Percentiles rank a stretch among this genome's conserved stretches.
phyloP scores from a whole-genome alignment of 805 yeast species.

The Saturnispora diversa region DNA sequence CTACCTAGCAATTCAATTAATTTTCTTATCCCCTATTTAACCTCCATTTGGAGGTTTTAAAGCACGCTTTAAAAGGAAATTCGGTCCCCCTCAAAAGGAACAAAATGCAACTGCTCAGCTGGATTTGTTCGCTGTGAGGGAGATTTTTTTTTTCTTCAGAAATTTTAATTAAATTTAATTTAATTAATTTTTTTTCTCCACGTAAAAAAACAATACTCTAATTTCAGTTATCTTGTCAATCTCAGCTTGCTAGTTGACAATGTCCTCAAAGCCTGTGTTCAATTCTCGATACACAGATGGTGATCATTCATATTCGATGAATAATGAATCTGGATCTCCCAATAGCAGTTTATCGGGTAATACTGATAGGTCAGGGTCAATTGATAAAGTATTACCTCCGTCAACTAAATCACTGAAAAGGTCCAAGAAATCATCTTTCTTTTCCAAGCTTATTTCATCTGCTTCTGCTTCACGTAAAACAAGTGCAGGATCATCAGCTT shows the following conservation, averaged over 20 bases:
- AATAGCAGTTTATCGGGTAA: too few species aligned
- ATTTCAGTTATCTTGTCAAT: neutral
- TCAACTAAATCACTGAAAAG: neutral
- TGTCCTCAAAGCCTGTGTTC: conserved; percentile 3
- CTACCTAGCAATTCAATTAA: too few species aligned
- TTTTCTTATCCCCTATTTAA: too few species aligned
- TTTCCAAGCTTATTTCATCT: conserved; percentile 9
- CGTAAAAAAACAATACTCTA: too few species aligned
- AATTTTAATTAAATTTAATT: too few species aligned
- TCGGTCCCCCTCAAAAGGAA: too few species aligned
- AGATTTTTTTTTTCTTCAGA: too few species aligned
- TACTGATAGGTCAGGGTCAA: conserved; percentile 1
- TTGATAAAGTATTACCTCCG: neutral
- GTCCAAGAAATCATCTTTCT: conserved; percentile 9
- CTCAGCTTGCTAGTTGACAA: neutral
- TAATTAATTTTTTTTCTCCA: too few species aligned
- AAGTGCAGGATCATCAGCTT: conserved; percentile 8
- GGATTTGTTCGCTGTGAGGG: too few species aligned
- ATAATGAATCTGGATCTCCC: neutral
- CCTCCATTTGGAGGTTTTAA: too few species aligned
- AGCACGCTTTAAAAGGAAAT: too few species aligned
- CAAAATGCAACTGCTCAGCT: too few species aligned
- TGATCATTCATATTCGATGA: neutral
- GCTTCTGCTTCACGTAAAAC: conserved; percentile 6
- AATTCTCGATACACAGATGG: conserved; percentile 5